A percentile compares a stretch with the other conserved stretches of the same genome.
Conservation (phyloP, 139 green algal genomes). For the Yamagishiella unicocca region DNA sequence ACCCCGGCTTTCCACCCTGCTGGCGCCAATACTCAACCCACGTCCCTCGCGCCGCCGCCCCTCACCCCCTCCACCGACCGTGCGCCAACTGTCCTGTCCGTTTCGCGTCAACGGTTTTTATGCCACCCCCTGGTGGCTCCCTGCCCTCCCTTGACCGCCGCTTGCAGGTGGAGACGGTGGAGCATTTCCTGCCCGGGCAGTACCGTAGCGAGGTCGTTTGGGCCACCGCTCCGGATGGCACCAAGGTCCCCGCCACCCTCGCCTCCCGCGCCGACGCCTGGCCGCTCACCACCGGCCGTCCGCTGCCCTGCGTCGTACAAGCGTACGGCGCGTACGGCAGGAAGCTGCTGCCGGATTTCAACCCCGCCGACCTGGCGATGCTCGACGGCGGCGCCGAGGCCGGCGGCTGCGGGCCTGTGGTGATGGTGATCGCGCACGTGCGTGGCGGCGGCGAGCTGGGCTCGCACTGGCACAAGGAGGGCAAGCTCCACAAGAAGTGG, state of each 20-base stretch:
- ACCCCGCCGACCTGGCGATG: constrained; percentile 66
- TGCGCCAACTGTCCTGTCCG: no score
- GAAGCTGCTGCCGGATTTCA: constrained; percentile 62
- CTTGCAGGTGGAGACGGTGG: constrained; percentile 31
- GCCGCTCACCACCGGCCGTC: constrained; percentile 4
- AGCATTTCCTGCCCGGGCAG: neutral
- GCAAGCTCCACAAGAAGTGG: constrained; percentile 55
- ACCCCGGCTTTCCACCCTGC: neutral
- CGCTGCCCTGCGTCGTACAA: constrained; percentile 25
- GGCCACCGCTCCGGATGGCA: neutral
- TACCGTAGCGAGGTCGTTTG: constrained; percentile 15
- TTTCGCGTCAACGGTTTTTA: no score
- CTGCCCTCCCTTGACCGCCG: no score
- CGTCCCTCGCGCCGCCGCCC: neutral
- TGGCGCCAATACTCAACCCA: no score
- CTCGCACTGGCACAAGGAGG: constrained; percentile 72
- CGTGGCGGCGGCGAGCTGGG: constrained; percentile 83
- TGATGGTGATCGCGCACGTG: constrained; percentile 78
- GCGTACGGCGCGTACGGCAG: constrained; percentile 82
- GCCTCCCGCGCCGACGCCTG: constrained; percentile 16
- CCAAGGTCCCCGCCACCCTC: neutral
- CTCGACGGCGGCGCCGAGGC: constrained; percentile 60
- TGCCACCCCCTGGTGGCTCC: no score
- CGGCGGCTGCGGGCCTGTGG: neutral
- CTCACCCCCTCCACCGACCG: no score